These are phyloP conservation scores for Ceratobasidium sp. DNA, from an alignment of 1,284 basidiomycete genomes.

Conservation along the genomic window DNA sequence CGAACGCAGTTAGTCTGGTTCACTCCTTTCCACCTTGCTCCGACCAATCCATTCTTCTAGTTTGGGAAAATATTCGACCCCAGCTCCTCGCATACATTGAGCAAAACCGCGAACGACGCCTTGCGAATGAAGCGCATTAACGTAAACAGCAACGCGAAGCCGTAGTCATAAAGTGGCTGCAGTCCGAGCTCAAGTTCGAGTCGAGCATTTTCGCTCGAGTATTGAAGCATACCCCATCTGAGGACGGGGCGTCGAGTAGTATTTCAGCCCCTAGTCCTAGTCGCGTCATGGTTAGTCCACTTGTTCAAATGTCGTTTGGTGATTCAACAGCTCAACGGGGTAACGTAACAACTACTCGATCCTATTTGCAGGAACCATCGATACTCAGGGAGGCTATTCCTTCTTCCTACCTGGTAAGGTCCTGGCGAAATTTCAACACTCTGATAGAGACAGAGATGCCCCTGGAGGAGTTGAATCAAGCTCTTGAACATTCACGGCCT, in stretches of 20 bases:
- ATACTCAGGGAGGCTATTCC: conserved; percentile 6
- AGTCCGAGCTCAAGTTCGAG: neutral
- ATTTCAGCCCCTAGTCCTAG: too few relatives aligned
- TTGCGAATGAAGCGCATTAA: neutral
- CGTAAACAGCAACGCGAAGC: neutral
- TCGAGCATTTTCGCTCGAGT: neutral
- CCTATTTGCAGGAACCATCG: neutral
- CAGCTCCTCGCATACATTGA: neutral
- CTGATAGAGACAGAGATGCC: neutral
- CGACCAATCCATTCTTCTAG: neutral
- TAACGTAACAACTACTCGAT: neutral
- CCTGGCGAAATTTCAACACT: neutral
- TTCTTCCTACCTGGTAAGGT: neutral
- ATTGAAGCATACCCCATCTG: neutral
- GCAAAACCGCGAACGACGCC: neutral
- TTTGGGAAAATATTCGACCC: neutral
- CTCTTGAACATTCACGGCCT: neutral
- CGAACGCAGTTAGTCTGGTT: neutral
- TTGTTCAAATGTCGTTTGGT: neutral
- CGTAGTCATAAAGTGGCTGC: neutral
- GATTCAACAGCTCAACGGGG: neutral
- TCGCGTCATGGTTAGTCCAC: neutral
- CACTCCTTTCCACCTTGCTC: too few relatives aligned
- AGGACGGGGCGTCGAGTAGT: too few relatives aligned
- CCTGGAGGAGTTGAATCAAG: neutral